Evolutionary conservation across 2,329 filamentous ascomycete genomes (phyloP).

Genomic region (Colletotrichum sp.): DNA sequence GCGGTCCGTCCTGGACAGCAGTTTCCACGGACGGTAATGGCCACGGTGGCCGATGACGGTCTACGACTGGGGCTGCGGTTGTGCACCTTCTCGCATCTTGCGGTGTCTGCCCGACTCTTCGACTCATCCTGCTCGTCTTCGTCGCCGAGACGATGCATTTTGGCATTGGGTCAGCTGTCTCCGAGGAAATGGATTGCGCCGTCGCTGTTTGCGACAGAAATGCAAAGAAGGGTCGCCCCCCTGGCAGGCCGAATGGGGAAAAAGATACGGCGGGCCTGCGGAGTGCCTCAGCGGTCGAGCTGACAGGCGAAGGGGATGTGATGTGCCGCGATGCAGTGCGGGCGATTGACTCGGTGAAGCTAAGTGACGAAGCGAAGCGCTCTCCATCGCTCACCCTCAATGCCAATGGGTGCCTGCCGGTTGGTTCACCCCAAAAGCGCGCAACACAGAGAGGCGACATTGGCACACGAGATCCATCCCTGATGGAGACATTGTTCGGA

Average conservation of each 20-base stretch:
- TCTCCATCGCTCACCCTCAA: neutral
- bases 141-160: neutral
- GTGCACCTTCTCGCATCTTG: neutral
- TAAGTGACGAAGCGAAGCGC: neutral
- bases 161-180: neutral
- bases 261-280: neutral
- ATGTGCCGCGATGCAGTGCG: neutral
- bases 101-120: neutral
- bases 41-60: neutral
- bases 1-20: neutral
- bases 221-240: neutral
- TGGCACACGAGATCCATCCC: neutral
- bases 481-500: constrained; percentile 14
- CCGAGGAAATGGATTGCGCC: neutral
- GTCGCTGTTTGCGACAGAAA: neutral
- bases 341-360: neutral
- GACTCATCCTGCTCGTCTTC: neutral
- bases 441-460: neutral
- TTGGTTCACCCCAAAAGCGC: constrained; percentile 7
- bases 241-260: neutral
- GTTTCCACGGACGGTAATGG: neutral
- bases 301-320: neutral
- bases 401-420: neutral
- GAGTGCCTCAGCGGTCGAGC: neutral
- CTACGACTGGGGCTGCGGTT: neutral